Conservation (phyloP, 2,329 filamentous ascomycete genomes). For the Nigrospora osmanthi region DNA sequence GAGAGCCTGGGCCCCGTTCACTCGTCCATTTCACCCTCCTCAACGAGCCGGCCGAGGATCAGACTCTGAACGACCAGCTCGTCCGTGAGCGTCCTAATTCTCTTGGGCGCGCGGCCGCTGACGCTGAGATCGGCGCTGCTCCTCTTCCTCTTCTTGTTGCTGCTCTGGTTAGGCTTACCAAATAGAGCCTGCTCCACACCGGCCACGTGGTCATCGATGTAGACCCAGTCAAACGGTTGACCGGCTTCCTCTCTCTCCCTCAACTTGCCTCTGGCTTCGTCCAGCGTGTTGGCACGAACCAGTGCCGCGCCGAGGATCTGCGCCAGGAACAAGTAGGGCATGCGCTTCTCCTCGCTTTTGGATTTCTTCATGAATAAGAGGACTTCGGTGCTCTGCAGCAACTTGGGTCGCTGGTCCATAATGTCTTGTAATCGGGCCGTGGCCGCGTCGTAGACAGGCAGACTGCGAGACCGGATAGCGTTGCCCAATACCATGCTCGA, state of each 20-base stretch:
- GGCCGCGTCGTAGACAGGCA: conserved; percentile 52
- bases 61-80: conserved; percentile 90
- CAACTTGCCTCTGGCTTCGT: conserved; percentile 56
- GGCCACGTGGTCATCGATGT: conserved; percentile 54
- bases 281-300: conserved; percentile 54
- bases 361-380: conserved; percentile 63
- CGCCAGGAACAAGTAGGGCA: conserved; percentile 72
- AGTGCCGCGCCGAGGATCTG: conserved; percentile 70
- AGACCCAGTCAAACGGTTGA: conserved; percentile 64
- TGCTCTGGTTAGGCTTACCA: conserved; percentile 19
- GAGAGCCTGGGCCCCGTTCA: background rate
- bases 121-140: conserved; percentile 26
- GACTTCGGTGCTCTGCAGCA: conserved; percentile 56
- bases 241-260: conserved; percentile 38
- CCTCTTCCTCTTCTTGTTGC: conserved; percentile 34
- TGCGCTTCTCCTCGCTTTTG: conserved; percentile 50
- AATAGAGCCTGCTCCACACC: conserved; percentile 37
- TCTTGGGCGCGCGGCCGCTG: conserved; percentile 32
- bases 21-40: conserved; percentile 42
- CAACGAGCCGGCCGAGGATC: conserved; percentile 73
- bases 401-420: conserved; percentile 49
- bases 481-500: conserved; percentile 69
- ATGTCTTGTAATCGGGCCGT: conserved; percentile 49
- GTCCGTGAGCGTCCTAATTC: conserved; percentile 64
- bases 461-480: conserved; percentile 65